Base-by-base conservation (phyloP, 2,329 filamentous ascomycete species). In the Dactylellina cionopaga region DNA sequence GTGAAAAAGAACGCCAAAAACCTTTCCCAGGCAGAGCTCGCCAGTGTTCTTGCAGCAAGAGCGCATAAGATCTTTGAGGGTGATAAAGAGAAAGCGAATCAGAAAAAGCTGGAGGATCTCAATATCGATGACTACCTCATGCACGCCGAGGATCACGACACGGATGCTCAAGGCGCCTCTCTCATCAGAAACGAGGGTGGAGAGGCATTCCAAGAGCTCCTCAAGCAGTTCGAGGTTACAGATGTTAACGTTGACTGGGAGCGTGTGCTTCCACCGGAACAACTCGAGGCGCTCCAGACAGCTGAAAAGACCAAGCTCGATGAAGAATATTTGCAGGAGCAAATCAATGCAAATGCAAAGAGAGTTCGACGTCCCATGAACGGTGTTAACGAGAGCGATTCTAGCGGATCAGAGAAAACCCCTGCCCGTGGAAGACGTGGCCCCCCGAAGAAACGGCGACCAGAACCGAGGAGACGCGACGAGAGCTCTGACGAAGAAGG, bases 11-110 rank as follows among this genome's bases (percentile, higher is more conserved):
- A 92, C 37, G 39, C 68, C 4, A 64, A 64, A 37, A 65, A 46
- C 15, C 59, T 72, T 15, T 74, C 69, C 1, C 65, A 75, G 62
- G 37, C 63, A 55, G 51, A 76, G 66, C 1, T 92, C 92, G 0
- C 94, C 96, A 75, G 95, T 97, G 78, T 98, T 98, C 75, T 96
- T 95, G 74, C 91, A 91, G 76, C 76, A 7, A 90, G 95, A 76
- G 96, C 95, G n/a, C 95, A 97, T 79, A 96, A 95, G 81, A 96
- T 99, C 90, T 99, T 99, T 76, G 94, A 98, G 81, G 94, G 97
- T 80, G 95, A 91, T 9, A 74, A 52, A 19, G 69, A 74, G 17
- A 58, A 63, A 13, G 92, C 92, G 69, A 99, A 99, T 79, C 95
- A 99, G 81, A 90, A 94, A 82, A 95, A 96, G 79, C 85, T 99